phyloP scores from a whole-genome alignment of 179 eudicot species.

The Silene coronaria region DNA sequence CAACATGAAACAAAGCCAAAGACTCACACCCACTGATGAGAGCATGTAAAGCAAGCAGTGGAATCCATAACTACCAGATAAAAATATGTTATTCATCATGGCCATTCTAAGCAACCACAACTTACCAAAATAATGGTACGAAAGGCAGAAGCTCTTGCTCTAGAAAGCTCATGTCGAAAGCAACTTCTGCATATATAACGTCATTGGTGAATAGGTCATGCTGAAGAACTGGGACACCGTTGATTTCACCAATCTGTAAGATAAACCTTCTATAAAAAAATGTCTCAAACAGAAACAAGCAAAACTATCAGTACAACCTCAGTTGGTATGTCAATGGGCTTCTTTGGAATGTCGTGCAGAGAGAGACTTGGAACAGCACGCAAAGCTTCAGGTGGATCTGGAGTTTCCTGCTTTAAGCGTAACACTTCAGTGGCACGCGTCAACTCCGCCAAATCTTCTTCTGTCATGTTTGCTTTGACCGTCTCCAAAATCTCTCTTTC shows the following conservation, averaged over 20 bases:
- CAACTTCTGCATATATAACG: conserved; percentile 80
- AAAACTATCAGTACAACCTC: conserved; percentile 46
- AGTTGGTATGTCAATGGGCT: conserved; percentile 65
- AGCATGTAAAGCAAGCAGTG: background rate
- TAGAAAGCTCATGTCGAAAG: conserved; percentile 72
- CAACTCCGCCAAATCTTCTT: conserved; percentile 91
- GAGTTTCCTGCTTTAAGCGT: conserved; percentile 91
- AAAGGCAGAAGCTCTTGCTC: conserved; percentile 88
- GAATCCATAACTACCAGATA: background rate
- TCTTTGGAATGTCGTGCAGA: conserved; percentile 77
- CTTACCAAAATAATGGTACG: conserved; percentile 91
- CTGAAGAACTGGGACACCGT: conserved; percentile 73
- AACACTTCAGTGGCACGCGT: conserved; percentile 81
- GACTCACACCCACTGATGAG: background rate
- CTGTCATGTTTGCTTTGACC: conserved; percentile 81
- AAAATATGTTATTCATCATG: background rate
- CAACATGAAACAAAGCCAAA: background rate
- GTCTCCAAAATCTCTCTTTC: conserved; percentile 71
- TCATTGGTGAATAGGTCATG: conserved; percentile 97
- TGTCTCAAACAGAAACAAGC: conserved; percentile 4
- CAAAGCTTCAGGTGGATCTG: conserved; percentile 93
- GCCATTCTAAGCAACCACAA: background rate
- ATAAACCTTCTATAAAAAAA: conserved; percentile 19
- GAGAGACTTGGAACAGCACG: conserved; percentile 85
- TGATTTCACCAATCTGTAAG: conserved; percentile 68